A percentile compares a stretch with the other conserved stretches of the same genome.
Conservation (phyloP, 345 rosid species). For the Alliaria petiolata region DNA sequence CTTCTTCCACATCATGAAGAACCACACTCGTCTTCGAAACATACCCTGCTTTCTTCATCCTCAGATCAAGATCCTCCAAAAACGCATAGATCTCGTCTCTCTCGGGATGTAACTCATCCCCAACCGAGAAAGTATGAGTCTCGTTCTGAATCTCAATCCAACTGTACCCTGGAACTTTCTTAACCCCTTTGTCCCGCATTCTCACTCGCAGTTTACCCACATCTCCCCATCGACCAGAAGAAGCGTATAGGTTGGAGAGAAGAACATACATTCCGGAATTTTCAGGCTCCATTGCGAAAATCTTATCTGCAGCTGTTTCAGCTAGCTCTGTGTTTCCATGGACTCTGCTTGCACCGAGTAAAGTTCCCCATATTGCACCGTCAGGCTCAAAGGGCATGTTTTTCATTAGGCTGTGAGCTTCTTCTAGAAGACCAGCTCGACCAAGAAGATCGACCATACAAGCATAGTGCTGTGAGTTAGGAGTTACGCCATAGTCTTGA, state of each 20-base stretch:
- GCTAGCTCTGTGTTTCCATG: constrained; percentile 60
- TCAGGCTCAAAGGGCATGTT: constrained; percentile 66
- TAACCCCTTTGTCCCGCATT: constrained; percentile 64
- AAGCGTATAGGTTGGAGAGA: constrained; percentile 66
- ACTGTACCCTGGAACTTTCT: constrained; percentile 59
- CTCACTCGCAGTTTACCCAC: constrained; percentile 53
- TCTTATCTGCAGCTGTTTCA: constrained; percentile 56
- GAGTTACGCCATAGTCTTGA: constrained; percentile 46
- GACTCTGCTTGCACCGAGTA: constrained; percentile 73
- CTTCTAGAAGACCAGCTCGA: constrained; percentile 62
- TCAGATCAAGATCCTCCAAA: constrained; percentile 55
- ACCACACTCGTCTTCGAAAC: constrained; percentile 52
- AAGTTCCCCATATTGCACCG: constrained; percentile 77
- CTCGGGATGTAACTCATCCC: constrained; percentile 55
- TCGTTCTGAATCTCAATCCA: constrained; percentile 69
- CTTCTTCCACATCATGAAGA: constrained; percentile 74
- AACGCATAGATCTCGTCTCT: constrained; percentile 49
- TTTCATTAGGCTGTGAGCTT: constrained; percentile 52
- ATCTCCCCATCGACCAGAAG: constrained; percentile 64
- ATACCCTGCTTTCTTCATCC: constrained; percentile 59
- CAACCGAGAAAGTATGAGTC: constrained; percentile 59
- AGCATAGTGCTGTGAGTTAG: constrained; percentile 60
- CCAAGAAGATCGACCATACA: constrained; percentile 81
- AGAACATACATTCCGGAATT: constrained; percentile 73
- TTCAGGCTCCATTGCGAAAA: constrained; percentile 64